Evolutionary conservation across 2,329 filamentous ascomycete genomes (phyloP).

Genomic region (Elsinoe ampelina): DNA sequence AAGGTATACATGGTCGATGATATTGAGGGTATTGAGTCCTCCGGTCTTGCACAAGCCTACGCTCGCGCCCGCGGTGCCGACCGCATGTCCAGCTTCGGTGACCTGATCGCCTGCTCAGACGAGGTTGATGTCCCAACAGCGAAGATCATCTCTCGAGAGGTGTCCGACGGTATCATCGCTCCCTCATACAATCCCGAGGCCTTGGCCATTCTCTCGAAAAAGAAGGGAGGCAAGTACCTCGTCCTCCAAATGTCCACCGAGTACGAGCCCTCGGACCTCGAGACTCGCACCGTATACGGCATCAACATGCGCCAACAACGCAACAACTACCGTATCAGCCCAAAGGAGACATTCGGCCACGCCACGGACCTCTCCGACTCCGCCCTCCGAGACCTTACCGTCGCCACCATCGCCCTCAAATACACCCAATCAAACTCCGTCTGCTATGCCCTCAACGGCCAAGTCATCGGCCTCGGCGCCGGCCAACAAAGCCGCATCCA

Average conservation of each 20-base stretch:
- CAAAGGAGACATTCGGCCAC: slow-evolving; percentile 68
- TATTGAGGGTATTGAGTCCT: slow-evolving; percentile 78
- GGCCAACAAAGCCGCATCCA: slow-evolving; percentile 97
- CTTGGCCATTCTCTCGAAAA: slow-evolving; percentile 86
- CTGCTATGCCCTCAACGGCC: slow-evolving; percentile 90
- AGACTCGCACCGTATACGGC: slow-evolving; percentile 83
- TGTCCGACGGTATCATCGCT: slow-evolving; percentile 93
- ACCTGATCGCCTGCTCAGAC: slow-evolving; percentile 88
- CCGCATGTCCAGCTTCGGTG: slow-evolving; percentile 97
- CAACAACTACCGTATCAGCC: slow-evolving; percentile 81
- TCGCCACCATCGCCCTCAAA: slow-evolving; percentile 94
- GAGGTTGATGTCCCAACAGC: slow-evolving; percentile 86
- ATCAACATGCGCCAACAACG: slow-evolving; percentile 81
- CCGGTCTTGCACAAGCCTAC: slow-evolving; percentile 84
- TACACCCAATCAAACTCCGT: slow-evolving; percentile 99
- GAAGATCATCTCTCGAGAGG: slow-evolving; percentile 95
- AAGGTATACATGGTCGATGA: slow-evolving; percentile 99
- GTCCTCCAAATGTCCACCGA: slow-evolving; percentile 88
- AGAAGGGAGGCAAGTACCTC: slow-evolving; percentile 96
- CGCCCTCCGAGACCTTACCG: slow-evolving; percentile 79
- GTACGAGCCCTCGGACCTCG: slow-evolving; percentile 64
- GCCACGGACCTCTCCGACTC: slow-evolving; percentile 58
- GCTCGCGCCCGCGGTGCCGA: slow-evolving; percentile 91
- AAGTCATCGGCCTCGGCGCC: slow-evolving; percentile 86
- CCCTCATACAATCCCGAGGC: slow-evolving; percentile 78